phyloP scores from a whole-genome alignment of 2,329 filamentous ascomycete species.

The Talaromyces sp. region DNA sequence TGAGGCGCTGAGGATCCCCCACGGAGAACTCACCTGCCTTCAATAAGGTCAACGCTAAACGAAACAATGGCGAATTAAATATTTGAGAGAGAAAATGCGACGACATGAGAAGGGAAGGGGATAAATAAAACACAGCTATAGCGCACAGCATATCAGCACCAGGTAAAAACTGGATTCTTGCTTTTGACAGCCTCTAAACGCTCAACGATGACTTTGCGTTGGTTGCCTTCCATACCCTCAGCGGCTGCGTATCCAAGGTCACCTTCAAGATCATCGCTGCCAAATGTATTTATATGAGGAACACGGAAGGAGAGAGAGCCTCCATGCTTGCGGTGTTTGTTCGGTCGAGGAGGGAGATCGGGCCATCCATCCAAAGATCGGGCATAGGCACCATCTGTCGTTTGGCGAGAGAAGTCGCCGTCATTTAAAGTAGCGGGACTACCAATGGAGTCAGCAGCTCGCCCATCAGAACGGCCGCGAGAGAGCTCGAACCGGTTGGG shows the following conservation, averaged over 20 bases:
- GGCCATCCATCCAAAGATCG: conserved; percentile 43
- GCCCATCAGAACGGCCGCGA: conserved; percentile 40
- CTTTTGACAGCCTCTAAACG: conserved; percentile 93
- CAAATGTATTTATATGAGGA: conserved; percentile 49
- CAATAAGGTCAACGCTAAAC: conserved; percentile 22
- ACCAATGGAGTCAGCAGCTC: conserved; percentile 32
- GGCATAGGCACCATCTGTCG: conserved; percentile 34
- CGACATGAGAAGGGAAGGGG: conserved; percentile 11
- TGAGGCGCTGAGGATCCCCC: neutral
- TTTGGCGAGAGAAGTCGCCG: conserved; percentile 32
- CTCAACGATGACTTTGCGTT: conserved; percentile 95
- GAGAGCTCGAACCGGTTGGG: conserved; percentile 74
- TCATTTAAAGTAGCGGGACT: conserved; percentile 40
- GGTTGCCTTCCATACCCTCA: conserved; percentile 87
- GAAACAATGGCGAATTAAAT: conserved; percentile 22
- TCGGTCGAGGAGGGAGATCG: conserved; percentile 38
- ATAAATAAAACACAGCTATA: conserved; percentile 4
- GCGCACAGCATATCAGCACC: conserved; percentile 66
- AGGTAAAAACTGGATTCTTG: conserved; percentile 93
- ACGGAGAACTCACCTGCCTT: neutral
- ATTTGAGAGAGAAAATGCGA: conserved; percentile 18
- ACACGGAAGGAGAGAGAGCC: conserved; percentile 45
- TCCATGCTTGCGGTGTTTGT: conserved; percentile 34
- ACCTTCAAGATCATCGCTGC: conserved; percentile 80
- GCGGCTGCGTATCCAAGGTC: conserved; percentile 94